Base-by-base conservation (phyloP, 257 asterid genomes). In the Parsonsia alboflavescens region DNA sequence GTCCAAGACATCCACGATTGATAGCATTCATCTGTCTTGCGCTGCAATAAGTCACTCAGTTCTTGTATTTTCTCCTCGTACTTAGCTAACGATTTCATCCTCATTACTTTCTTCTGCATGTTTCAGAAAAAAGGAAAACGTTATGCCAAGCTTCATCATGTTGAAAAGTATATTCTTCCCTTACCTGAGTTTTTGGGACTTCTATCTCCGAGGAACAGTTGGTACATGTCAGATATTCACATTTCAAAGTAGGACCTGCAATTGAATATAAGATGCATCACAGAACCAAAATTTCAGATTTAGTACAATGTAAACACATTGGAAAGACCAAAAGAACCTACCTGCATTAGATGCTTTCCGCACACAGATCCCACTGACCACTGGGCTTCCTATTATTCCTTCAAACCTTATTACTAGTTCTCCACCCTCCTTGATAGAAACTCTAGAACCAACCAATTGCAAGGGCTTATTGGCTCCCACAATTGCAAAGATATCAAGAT, bases 1-100 rank as follows among this genome's bases (percentile, higher is more conserved):
- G 89, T 87, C 89, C 88, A 92, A 58, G 98, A 95, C 96, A 95
- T 95, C 99, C 99, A 95, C 30, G 99, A 88, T 74, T 95, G 94
- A 80, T 89, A 92, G 59, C 99, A 95, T 82, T 95, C 99, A 33
- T 92, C 96, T 15, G 94, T 89, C 88, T 95, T 95, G 53, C 76
- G 86, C 82, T 90, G 87, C 87, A 93, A 81, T 72, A 74, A 80
- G 30, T 88, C 89, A 71, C 78, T 90, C 84, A 95, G 82, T 58
- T 90, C 94, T 86, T 87, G 84, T 79, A 95, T 90, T 58, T 80
- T 88, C 78, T 92, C 89, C 84, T 92, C 98, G 76, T 92, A 95
- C 79, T 86, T 90, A 71, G 87, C 89, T 50, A 86, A 84, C 42
- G 88, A 83, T 83, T 87, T 87, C 75, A 75, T 64, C 54, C 83